These are phyloP conservation scores for Sclerotinia minor DNA, from an alignment of 2,329 filamentous ascomycete species.

Conservation along the genomic window DNA sequence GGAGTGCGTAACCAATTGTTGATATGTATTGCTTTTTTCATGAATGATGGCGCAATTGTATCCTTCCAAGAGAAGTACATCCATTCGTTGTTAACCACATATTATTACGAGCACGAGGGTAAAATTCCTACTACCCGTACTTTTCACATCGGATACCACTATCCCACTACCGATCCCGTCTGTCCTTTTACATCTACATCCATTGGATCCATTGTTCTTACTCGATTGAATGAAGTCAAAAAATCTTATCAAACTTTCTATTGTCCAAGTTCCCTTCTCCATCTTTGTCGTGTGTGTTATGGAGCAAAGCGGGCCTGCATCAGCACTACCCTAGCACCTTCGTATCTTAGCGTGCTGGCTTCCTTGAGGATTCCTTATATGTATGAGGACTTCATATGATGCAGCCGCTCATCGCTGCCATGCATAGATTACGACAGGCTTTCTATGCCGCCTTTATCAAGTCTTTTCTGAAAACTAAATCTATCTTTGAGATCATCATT, in stretches of 20 bases:
- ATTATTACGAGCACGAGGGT: constrained; percentile 15
- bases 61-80: constrained; percentile 4
- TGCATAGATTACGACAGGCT: constrained; percentile 57
- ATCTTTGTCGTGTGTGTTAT: constrained; percentile 11
- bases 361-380: constrained; percentile 36
- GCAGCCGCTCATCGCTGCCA: constrained; percentile 56
- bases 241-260: neutral
- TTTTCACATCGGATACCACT: neutral
- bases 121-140: constrained; percentile 11
- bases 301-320: constrained; percentile 18
- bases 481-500: constrained; percentile 58
- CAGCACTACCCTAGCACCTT: constrained; percentile 26
- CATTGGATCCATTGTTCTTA: neutral
- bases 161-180: neutral
- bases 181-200: constrained; percentile 1
- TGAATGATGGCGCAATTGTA: constrained; percentile 23
- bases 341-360: constrained; percentile 20
- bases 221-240: constrained; percentile 5
- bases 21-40: neutral
- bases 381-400: constrained; percentile 41
- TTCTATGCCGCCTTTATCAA: constrained; percentile 56
- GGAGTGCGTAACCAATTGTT: constrained; percentile 3
- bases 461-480: constrained; percentile 60
- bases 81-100: constrained; percentile 10
- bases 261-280: constrained; percentile 4